A percentile compares a stretch with the other conserved stretches of the same genome.
Conservation (phyloP, 148 eudicot genomes). For the Arctostaphylos glauca region DNA sequence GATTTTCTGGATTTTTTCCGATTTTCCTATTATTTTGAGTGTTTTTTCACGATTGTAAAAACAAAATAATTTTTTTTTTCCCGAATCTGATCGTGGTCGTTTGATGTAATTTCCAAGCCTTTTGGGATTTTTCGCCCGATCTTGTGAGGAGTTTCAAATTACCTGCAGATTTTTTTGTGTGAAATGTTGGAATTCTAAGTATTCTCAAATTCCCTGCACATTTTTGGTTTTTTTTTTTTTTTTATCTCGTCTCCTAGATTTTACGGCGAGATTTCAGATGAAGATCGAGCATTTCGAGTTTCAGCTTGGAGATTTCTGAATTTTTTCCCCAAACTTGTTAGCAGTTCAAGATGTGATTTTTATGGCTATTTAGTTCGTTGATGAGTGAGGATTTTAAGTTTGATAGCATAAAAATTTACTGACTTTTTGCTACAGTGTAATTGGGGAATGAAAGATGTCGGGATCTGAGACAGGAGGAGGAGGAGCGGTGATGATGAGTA, state of each 20-base stretch:
- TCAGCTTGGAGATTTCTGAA: neutral
- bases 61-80: neutral
- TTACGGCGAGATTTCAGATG: slow-evolving; percentile 6
- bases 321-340: too few species aligned
- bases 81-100: neutral
- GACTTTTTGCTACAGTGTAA: neutral
- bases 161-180: neutral
- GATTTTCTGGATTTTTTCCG: neutral
- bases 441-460: slow-evolving; percentile 15
- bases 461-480: slow-evolving; percentile 22
- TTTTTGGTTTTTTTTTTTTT: neutral
- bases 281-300: neutral
- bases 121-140: slow-evolving; percentile 8
- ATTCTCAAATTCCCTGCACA: neutral
- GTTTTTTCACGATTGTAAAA: slow-evolving; percentile 8
- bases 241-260: neutral
- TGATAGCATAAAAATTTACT: neutral
- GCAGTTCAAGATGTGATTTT: neutral
- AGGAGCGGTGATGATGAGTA: slow-evolving; percentile 12
- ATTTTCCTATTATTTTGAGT: neutral
- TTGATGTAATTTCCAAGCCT: slow-evolving; percentile 11
- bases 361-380: neutral
- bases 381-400: neutral
- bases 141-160: slow-evolving; percentile 8
- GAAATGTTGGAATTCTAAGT: neutral